Percentiles rank a stretch among this genome's conserved stretches.
These are phyloP conservation scores for Ceratobasidium sp. DNA, from an alignment of 1,284 basidiomycete genomes.

Conservation along the genomic window DNA sequence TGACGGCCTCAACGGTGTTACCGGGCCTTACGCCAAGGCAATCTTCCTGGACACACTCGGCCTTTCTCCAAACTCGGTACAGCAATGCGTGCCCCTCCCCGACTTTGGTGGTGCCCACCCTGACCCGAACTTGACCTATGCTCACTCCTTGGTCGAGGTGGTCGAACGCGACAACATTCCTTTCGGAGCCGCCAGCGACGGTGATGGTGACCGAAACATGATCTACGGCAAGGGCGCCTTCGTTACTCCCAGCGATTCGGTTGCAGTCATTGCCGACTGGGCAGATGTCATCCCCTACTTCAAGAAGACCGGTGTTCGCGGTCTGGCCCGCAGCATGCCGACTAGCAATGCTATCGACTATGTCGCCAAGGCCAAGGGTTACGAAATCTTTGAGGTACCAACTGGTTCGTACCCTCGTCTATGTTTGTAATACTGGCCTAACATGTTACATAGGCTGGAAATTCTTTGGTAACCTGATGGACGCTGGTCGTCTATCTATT, in stretches of 20 bases:
- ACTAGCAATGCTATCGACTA: conserved; percentile 97
- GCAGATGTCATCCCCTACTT: conserved; percentile 96
- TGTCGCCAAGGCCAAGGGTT: conserved; percentile 92
- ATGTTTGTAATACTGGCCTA: neutral
- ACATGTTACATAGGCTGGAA: conserved; percentile 79
- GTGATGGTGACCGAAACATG: conserved; percentile 99
- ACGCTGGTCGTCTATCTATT: conserved; percentile 94
- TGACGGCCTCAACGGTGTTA: conserved; percentile 96
- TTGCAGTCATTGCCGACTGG: conserved; percentile 99
- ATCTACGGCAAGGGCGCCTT: conserved; percentile 98
- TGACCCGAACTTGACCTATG: conserved; percentile 98
- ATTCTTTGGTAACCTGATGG: conserved; percentile 99
- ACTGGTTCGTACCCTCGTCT: conserved; percentile 67
- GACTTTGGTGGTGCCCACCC: conserved; percentile 98
- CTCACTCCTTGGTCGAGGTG: conserved; percentile 89
- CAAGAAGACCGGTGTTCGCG: conserved; percentile 89
- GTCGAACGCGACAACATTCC: conserved; percentile 88
- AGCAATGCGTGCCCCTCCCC: conserved; percentile 90
- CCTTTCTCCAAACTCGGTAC: conserved; percentile 79
- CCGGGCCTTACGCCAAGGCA: conserved; percentile 92
- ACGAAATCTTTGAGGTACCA: conserved; percentile 95
- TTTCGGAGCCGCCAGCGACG: conserved; percentile 97
- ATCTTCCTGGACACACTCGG: conserved; percentile 88
- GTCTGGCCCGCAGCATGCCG: conserved; percentile 95
- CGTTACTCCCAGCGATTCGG: conserved; percentile 96